Evolutionary conservation across 805 yeast genomes (phyloP).

Genomic region (Hanseniaspora clermontiae): DNA sequence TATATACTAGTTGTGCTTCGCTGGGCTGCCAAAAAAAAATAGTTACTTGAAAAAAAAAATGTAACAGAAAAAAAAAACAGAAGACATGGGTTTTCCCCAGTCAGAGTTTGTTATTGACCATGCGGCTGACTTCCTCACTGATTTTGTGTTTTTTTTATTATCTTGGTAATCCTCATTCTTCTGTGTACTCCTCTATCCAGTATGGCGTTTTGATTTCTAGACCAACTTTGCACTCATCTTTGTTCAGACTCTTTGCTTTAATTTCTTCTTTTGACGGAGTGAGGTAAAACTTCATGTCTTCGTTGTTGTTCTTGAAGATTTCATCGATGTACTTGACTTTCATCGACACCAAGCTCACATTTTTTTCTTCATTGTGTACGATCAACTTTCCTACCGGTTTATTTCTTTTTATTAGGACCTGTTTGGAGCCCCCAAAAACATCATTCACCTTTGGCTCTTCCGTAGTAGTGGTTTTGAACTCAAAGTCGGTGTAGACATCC

Average conservation of each 20-base stretch:
- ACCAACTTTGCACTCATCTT: constrained; percentile 13
- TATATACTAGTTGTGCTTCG: not conserved
- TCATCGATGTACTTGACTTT: constrained; percentile 33
- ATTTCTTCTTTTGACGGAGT: constrained; percentile 19
- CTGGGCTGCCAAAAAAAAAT: too few relatives aligned
- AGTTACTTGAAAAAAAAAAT: not conserved
- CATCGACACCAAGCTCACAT: constrained; percentile 43
- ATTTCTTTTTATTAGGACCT: constrained; percentile 25
- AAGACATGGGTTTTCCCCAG: not conserved
- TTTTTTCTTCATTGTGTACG: constrained; percentile 44
- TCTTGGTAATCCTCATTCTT: not conserved
- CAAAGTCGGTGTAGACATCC: constrained; percentile 17
- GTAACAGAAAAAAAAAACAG: not conserved
- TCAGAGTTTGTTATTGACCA: too few relatives aligned
- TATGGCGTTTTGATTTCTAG: constrained; percentile 21
- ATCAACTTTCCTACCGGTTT: constrained; percentile 52
- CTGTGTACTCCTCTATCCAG: constrained; percentile 20
- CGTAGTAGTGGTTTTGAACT: not conserved
- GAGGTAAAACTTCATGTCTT: constrained; percentile 25
- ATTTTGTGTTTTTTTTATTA: too few relatives aligned
- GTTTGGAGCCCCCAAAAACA: constrained; percentile 32
- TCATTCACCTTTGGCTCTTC: constrained; percentile 18
- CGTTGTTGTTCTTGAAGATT: constrained; percentile 21
- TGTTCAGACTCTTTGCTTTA: not conserved
- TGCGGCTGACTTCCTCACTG: not conserved